Conservation (phyloP, 1,284 basidiomycete genomes). For the Ustilago loliicola region DNA sequence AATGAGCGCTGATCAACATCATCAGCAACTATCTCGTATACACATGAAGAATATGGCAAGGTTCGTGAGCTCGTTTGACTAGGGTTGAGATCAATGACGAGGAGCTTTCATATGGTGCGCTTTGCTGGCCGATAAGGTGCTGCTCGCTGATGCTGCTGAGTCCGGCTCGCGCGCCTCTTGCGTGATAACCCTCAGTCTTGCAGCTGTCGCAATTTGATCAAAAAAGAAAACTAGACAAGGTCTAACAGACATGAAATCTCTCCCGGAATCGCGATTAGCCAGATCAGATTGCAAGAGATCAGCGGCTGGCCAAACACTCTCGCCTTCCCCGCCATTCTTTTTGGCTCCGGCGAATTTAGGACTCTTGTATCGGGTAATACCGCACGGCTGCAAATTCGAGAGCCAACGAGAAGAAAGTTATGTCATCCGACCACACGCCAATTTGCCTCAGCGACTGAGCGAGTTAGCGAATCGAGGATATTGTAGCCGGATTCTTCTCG, state of each 20-base stretch:
- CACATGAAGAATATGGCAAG: background rate
- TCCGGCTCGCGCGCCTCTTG: conserved; percentile 1
- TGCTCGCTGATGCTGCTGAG: background rate
- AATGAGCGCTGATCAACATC: background rate
- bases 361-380: background rate
- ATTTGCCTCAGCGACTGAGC: conserved; percentile 1
- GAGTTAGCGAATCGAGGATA: conserved; percentile 11
- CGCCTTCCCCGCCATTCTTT: conserved; percentile 12
- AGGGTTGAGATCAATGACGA: too few species aligned
- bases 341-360: conserved; percentile 12
- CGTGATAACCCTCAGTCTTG: background rate
- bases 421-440: background rate
- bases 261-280: background rate
- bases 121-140: background rate
- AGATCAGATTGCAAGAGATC: background rate
- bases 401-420: conserved; percentile 4
- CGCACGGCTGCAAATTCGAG: background rate
- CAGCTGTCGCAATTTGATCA: background rate
- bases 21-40: background rate
- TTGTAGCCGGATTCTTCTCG: conserved; percentile 6
- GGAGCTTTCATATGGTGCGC: too few species aligned
- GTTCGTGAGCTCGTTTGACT: background rate
- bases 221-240: background rate
- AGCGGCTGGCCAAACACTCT: background rate
- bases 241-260: background rate